A percentile compares a stretch with the other conserved stretches of the same genome.
phyloP scores from a whole-genome alignment of 2,329 filamentous ascomycete species.

The Colletotrichum horii region DNA sequence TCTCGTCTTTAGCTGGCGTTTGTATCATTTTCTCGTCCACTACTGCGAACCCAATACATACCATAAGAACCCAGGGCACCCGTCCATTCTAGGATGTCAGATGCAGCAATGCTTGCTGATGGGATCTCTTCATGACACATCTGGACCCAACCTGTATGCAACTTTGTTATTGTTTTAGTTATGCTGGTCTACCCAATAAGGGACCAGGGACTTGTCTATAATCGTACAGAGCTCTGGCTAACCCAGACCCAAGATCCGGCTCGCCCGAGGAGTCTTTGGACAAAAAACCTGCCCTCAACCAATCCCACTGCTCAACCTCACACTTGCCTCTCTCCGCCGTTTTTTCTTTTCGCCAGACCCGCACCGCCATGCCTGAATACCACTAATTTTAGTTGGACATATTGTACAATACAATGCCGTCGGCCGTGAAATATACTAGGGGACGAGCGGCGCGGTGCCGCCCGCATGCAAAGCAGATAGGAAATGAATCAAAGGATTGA shows the following conservation, averaged over 20 bases:
- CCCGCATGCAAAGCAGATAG: conserved; percentile 8
- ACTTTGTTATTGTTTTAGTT: background rate
- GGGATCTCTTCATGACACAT: background rate
- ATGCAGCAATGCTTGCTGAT: background rate
- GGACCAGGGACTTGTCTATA: background rate
- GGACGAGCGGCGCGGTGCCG: conserved; percentile 7
- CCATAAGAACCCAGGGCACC: too few species aligned
- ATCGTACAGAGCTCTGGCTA: conserved; percentile 4
- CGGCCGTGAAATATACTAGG: conserved; percentile 5
- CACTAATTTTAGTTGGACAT: conserved; percentile 10
- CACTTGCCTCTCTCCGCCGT: background rate
- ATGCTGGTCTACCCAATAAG: background rate
- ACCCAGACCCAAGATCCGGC: background rate
- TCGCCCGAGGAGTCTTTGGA: background rate
- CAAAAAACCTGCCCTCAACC: background rate
- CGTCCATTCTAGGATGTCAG: background rate
- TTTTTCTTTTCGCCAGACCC: conserved; percentile 1
- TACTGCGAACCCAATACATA: background rate
- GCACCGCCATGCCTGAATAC: conserved; percentile 13
- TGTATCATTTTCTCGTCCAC: too few species aligned
- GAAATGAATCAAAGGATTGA: background rate
- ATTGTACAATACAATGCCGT: conserved; percentile 14
- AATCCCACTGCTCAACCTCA: background rate
- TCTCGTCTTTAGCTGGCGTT: too few species aligned
- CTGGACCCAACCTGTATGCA: background rate